These are phyloP conservation scores for Puccinia novopanici DNA, from an alignment of 1,284 basidiomycete species.

Conservation along the genomic window DNA sequence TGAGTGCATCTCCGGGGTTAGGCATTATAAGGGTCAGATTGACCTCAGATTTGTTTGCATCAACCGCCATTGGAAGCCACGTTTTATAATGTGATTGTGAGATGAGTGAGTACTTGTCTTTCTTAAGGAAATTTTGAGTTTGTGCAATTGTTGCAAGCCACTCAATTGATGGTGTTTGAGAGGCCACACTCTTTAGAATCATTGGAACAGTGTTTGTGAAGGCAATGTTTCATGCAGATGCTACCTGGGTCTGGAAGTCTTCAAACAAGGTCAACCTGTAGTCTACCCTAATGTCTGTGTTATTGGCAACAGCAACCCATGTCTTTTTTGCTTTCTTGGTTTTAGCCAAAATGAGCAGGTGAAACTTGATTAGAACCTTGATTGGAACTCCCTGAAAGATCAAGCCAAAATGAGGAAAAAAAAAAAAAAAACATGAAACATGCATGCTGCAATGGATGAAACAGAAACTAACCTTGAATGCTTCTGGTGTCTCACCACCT, in stretches of 20 bases:
- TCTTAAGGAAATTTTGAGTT: not conserved
- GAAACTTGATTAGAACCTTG: no score
- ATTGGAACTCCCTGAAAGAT: no score
- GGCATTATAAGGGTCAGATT: not conserved
- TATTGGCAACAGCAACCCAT: no score
- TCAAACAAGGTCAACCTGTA: not conserved
- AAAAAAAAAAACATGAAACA: no score
- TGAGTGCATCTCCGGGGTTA: no score
- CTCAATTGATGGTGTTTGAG: not conserved
- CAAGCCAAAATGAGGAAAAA: no score
- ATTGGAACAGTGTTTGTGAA: not conserved
- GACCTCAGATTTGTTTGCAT: not conserved
- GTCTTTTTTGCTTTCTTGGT: no score
- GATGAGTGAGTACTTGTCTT: not conserved
- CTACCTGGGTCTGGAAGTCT: not conserved
- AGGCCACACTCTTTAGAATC: not conserved
- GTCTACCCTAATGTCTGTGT: not conserved
- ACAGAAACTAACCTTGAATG: no score
- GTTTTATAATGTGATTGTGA: not conserved
- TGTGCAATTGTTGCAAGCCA: not conserved
- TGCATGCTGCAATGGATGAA: no score
- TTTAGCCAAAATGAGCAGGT: no score
- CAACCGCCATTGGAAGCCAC: not conserved
- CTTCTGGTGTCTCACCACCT: no score
- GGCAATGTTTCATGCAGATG: not conserved